Evolutionary conservation across 1,139 yeast genomes (phyloP), one percentile per base, ranked within the genome.

Genomic region (Debaryomyces sp.): DNA sequence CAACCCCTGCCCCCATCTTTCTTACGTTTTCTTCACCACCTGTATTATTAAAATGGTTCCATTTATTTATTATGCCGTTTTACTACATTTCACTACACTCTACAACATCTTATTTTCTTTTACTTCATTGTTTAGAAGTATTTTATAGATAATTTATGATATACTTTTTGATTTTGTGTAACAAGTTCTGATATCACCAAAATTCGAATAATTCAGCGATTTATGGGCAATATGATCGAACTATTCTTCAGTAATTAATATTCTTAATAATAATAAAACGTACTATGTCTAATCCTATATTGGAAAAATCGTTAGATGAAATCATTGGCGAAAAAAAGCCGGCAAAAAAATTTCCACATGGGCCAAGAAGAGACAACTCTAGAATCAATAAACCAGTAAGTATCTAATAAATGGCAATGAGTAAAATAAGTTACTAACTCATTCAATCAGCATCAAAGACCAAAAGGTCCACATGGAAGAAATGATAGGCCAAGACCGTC

Each of bases 231-330:
- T n/a, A 15, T 32, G 18, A 15, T 32, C 13, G 22, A 35, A 9
- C 3, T n/a, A 35, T 12, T 21, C 10, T 12, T 10, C 23, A 18
- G 4, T 21, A 17, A 18, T 21, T 12, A 10, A 10, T 18, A 34
- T 18, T 34, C 9, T 34, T 9, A 22, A 21, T 21, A 12, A 22
- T 21, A 34, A 15, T 5, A 35, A 35, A 18, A 6, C 9, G 21
- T 35, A 35, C 9, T 12, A 69, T 69, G 73, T 66, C 73, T n/a
- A 64, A 70, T 40, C 64, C 69, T 13, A 59, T 72, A 18, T 67
- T 84, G 54, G 87, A 82, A 56, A 76, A 76, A 59, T 82, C 87
- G 6, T 68, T 82, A 56, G 87, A 83, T 58, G 86, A 81, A 50
- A 82, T 83, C 53, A 82, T 83, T 47, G 80, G 77, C 29, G 75